phyloP scores from a whole-genome alignment of 2,329 filamentous ascomycete species.

The Aspergillus aculeatinus region DNA sequence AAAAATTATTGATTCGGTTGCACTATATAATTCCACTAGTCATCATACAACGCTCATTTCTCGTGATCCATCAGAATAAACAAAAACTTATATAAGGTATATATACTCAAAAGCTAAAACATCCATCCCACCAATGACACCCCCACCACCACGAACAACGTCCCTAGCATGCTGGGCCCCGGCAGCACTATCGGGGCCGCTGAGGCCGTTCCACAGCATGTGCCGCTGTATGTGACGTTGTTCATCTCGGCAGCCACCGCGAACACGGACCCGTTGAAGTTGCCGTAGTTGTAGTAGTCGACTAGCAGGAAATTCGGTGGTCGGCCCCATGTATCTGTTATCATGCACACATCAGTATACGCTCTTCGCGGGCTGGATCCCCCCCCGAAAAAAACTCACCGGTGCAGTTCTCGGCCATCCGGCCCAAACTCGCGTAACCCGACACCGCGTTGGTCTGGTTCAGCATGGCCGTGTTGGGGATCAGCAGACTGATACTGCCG shows the following conservation, averaged over 20 bases:
- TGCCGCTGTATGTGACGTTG: conserved; percentile 64
- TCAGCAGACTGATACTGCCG: conserved; percentile 62
- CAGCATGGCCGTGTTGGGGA: conserved; percentile 69
- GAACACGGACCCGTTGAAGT: conserved; percentile 71
- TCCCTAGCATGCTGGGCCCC: conserved; percentile 18
- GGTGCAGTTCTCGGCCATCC: conserved; percentile 63
- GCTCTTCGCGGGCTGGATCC: neutral
- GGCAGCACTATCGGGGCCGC: conserved; percentile 25
- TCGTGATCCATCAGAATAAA: neutral
- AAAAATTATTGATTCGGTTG: neutral
- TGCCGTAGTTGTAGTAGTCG: conserved; percentile 78
- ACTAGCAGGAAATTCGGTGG: conserved; percentile 78
- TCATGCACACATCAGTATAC: neutral
- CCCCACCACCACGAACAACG: conserved; percentile 24
- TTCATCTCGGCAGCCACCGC: conserved; percentile 69
- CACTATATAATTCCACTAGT: conserved; percentile 4
- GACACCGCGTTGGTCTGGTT: conserved; percentile 69
- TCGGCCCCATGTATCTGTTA: conserved; percentile 57
- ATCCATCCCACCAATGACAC: conserved; percentile 24
- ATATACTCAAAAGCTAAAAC: conserved; percentile 22
- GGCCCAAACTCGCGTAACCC: conserved; percentile 66
- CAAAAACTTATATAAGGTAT: conserved; percentile 10
- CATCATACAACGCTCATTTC: conserved; percentile 3
- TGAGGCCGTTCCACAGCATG: conserved; percentile 40
- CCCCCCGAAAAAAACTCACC: conserved; percentile 30